Percentiles rank a stretch among this genome's conserved stretches.
phyloP scores from a whole-genome alignment of 352 stramenopile species.

The Achlya hypogyna region DNA sequence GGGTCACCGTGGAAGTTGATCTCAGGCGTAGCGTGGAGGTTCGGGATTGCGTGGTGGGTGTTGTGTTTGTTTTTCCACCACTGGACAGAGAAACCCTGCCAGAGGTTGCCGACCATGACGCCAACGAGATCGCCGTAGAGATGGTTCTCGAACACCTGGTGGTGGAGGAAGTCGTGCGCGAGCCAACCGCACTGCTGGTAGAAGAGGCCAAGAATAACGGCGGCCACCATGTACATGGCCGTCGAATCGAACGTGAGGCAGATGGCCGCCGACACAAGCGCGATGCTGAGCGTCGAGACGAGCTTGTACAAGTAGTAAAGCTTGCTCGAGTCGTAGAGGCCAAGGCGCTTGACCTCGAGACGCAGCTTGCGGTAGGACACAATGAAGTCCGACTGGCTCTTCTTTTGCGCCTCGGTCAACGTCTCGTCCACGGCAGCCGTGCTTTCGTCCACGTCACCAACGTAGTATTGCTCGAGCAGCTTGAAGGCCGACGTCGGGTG shows the following conservation, averaged over 20 bases:
- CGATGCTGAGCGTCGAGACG: constrained; percentile 88
- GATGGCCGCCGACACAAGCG: constrained; percentile 72
- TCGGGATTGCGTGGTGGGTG: constrained; percentile 96
- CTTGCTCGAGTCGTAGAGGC: constrained; percentile 89
- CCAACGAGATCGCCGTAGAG: constrained; percentile 89
- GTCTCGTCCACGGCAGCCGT: constrained; percentile 26
- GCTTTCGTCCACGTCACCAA: constrained; percentile 90
- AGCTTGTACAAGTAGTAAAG: constrained; percentile 95
- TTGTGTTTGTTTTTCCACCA: constrained; percentile 99
- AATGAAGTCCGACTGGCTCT: constrained; percentile 89
- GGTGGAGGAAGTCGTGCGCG: constrained; percentile 95
- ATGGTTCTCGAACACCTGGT: constrained; percentile 95
- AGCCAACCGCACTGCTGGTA: constrained; percentile 98
- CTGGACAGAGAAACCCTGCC: constrained; percentile 95
- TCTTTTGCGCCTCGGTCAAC: constrained; percentile 37
- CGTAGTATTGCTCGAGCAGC: constrained; percentile 95
- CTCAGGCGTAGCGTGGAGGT: constrained; percentile 88
- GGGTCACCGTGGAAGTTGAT: constrained; percentile 89
- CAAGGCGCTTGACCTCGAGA: constrained; percentile 90
- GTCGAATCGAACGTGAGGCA: constrained; percentile 78
- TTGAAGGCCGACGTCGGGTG: constrained; percentile 91
- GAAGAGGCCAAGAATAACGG: constrained; percentile 92
- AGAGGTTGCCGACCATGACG: constrained; percentile 93
- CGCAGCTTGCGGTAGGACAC: constrained; percentile 92
- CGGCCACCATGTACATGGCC: constrained; percentile 86